Evolutionary conservation across 2,329 filamentous ascomycete species (phyloP).

Genomic region (Lecanicillium sp.): DNA sequence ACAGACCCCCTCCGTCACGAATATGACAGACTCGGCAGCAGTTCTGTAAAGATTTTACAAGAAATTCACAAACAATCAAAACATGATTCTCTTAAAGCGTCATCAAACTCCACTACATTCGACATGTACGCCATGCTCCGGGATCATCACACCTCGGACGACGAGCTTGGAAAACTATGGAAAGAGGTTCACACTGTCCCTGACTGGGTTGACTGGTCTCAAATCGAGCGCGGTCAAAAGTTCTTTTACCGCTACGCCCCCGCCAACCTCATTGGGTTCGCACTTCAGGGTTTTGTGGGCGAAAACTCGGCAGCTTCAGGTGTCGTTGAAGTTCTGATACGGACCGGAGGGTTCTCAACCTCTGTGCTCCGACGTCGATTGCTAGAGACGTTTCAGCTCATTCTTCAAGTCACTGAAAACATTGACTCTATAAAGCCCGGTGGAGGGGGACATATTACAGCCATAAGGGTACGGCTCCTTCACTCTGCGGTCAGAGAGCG

Average conservation of each 20-base stretch:
- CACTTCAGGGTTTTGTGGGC: constrained; percentile 27
- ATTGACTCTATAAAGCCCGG: constrained; percentile 51
- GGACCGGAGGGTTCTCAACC: constrained; percentile 59
- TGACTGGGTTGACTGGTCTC: constrained; percentile 59
- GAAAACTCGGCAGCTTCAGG: constrained; percentile 40
- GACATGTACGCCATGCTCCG: constrained; percentile 1
- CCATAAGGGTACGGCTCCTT: constrained; percentile 55
- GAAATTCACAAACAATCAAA: no score
- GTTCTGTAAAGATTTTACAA: constrained; percentile 11
- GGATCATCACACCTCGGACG: constrained; percentile 40
- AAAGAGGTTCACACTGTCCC: constrained; percentile 49
- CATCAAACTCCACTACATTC: no score
- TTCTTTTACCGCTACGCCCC: constrained; percentile 57
- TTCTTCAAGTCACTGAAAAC: constrained; percentile 51
- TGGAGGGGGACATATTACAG: constrained; percentile 51
- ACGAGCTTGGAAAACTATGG: constrained; percentile 42
- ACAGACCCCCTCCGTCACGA: constrained; percentile 10
- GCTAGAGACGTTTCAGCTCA: constrained; percentile 33
- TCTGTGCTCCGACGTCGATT: constrained; percentile 50
- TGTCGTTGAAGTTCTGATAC: constrained; percentile 54
- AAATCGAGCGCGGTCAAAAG: constrained; percentile 55
- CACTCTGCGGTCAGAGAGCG: constrained; percentile 56
- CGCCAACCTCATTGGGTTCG: constrained; percentile 45
- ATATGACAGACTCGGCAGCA: constrained; percentile 14
- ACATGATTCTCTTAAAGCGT: no score